Base-by-base conservation (phyloP, 2,329 filamentous ascomycete genomes). In the Thyridium curvatum region DNA sequence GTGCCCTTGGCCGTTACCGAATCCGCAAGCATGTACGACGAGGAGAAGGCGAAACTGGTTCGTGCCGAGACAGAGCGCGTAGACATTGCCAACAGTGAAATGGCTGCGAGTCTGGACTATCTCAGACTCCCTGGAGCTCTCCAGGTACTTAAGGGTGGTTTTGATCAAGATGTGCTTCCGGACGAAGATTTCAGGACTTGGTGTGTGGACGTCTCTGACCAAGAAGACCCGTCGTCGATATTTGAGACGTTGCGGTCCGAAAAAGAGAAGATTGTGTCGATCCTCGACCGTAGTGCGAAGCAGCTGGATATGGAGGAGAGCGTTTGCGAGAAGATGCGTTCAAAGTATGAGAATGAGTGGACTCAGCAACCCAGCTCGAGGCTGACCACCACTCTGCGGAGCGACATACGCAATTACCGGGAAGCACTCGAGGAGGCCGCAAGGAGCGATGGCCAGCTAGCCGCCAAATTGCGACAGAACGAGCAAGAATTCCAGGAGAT, bases 241-340 rank as follows among this genome's bases (percentile, higher is more conserved):
- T 89, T 98, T 49, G 87, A 94, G 32, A 75, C 78, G 34, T 64
- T 98, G 33, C 80, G 83, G 46, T 73, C 78, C 18, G 85, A 93
- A 51, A 94, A 91, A 59, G 77, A 85, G 14, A 73, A 77, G 2
- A 85, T 96, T 12, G 60, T 87, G 18, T 70, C 72, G 3, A 76
- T 80, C 3, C 62, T 98, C 40, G 89, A 96, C 41, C 78, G 77
- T 41, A 87, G 87, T 51, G 81, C 82, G 40, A 94, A 94, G 58
- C 86, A 94, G 53, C 66, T 98, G 32, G 93, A 98, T 50, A 89
- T 93, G 80, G 93, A 98, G 60, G 94, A 97, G 64, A 94, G 87
- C 40, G 87, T 97, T 1, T 98, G 93, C 59, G 93, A 98, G 61
- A 98, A 97, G 70, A 98, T 98, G 93, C 79, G 93, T 34, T 94